phyloP scores from a whole-genome alignment of 176 grass and related monocot species.

The Saccharum officinarum region DNA sequence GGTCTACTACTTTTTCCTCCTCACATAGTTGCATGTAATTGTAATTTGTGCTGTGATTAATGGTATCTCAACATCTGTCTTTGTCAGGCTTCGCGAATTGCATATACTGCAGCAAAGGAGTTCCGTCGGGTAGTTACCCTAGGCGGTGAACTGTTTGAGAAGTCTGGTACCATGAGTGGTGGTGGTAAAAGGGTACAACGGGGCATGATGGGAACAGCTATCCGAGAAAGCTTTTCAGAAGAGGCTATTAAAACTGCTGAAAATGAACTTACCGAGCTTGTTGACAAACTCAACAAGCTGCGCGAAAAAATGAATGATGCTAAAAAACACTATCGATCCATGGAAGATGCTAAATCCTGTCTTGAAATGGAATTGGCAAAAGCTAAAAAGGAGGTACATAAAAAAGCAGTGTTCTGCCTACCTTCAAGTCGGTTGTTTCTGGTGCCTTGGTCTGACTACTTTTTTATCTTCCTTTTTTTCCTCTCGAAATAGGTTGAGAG shows the following conservation, averaged over 20 bases:
- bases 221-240: slow-evolving; percentile 67
- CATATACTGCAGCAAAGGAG: slow-evolving; percentile 67
- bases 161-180: slow-evolving; percentile 92
- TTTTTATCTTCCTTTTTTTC: not conserved
- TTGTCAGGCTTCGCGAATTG: slow-evolving; percentile 88
- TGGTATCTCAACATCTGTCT: slow-evolving; percentile 17
- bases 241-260: slow-evolving; percentile 66
- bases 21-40: slow-evolving; percentile 8
- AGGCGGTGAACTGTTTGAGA: slow-evolving; percentile 85
- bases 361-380: slow-evolving; percentile 85
- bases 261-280: slow-evolving; percentile 62
- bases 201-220: slow-evolving; percentile 86
- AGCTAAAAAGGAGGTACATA: slow-evolving; percentile 72
- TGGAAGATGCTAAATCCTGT: slow-evolving; percentile 65
- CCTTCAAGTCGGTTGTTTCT: slow-evolving; percentile 12
- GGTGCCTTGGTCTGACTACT: not conserved
- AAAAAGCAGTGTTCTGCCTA: slow-evolving; percentile 16
- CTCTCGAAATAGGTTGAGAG: slow-evolving; percentile 68
- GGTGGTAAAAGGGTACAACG: slow-evolving; percentile 69
- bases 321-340: slow-evolving; percentile 48
- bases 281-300: slow-evolving; percentile 61
- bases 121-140: slow-evolving; percentile 91
- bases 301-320: slow-evolving; percentile 64
- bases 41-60: not conserved
- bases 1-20: slow-evolving; percentile 20